Conservation (phyloP, 441 rosid species). For the Populus hybrid region DNA sequence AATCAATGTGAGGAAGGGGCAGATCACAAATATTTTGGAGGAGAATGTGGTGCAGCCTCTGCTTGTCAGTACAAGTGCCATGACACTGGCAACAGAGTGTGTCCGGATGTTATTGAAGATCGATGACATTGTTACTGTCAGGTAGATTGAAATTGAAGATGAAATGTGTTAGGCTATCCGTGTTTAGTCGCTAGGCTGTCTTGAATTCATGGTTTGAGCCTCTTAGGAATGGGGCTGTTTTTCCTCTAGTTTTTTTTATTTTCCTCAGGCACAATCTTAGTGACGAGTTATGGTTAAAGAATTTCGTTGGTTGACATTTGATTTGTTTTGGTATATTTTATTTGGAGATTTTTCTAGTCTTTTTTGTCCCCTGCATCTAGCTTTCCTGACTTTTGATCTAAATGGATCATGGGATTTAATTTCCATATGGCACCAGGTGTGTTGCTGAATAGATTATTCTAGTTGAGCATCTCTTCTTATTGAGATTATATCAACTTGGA, state of each 20-base stretch:
- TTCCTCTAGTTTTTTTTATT: too few relatives aligned
- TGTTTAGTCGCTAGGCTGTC: slow-evolving; percentile 22
- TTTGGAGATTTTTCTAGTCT: background rate
- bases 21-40: slow-evolving; percentile 94
- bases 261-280: background rate
- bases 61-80: slow-evolving; percentile 95
- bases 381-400: background rate
- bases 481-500: too few relatives aligned
- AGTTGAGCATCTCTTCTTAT: too few relatives aligned
- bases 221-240: background rate
- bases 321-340: background rate
- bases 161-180: background rate
- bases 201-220: slow-evolving; percentile 17
- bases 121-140: slow-evolving; percentile 89
- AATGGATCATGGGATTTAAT: background rate
- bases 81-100: slow-evolving; percentile 88
- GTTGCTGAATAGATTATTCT: background rate
- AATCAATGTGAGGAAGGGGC: slow-evolving; percentile 96
- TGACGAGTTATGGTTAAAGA: background rate
- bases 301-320: background rate
- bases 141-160: slow-evolving; percentile 43
- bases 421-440: background rate
- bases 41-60: slow-evolving; percentile 97
- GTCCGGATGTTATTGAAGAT: slow-evolving; percentile 97
- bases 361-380: background rate